phyloP scores from a whole-genome alignment of 768 basidiomycete genomes.

The Termitomyces sp. region DNA sequence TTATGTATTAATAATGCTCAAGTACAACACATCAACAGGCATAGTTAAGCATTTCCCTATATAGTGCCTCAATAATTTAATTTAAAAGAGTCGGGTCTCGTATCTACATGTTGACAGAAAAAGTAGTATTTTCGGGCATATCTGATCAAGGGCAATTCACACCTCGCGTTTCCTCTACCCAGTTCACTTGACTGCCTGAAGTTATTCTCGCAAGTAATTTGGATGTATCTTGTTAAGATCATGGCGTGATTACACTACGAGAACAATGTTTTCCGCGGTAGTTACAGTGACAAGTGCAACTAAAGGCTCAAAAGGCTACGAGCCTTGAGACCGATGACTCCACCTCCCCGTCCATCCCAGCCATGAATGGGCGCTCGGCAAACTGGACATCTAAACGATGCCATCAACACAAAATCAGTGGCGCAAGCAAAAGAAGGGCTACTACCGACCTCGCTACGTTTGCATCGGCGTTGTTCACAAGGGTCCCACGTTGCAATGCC shows the following conservation, averaged over 20 bases:
- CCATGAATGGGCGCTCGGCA: slow-evolving; percentile 61
- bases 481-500: slow-evolving; percentile 43
- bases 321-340: slow-evolving; percentile 57
- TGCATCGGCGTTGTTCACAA: slow-evolving; percentile 19
- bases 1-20: not conserved
- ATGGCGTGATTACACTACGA: not conserved
- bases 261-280: too few species aligned
- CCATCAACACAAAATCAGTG: not conserved
- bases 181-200: not conserved
- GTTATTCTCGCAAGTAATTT: not conserved
- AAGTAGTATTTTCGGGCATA: not conserved
- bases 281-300: not conserved
- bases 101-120: not conserved
- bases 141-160: not conserved
- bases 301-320: slow-evolving; percentile 29
- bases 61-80: not conserved
- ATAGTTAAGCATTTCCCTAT: not conserved
- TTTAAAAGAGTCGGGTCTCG: not conserved
- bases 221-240: not conserved
- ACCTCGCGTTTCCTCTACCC: not conserved
- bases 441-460: slow-evolving; percentile 32
- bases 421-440: slow-evolving; percentile 1
- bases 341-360: slow-evolving; percentile 69
- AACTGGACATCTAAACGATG: slow-evolving; percentile 52
- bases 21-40: not conserved